A percentile compares a stretch with the other conserved stretches of the same genome.
These are phyloP conservation scores for Parastagonospora avenae DNA, from an alignment of 2,329 filamentous ascomycete species.

Conservation along the genomic window DNA sequence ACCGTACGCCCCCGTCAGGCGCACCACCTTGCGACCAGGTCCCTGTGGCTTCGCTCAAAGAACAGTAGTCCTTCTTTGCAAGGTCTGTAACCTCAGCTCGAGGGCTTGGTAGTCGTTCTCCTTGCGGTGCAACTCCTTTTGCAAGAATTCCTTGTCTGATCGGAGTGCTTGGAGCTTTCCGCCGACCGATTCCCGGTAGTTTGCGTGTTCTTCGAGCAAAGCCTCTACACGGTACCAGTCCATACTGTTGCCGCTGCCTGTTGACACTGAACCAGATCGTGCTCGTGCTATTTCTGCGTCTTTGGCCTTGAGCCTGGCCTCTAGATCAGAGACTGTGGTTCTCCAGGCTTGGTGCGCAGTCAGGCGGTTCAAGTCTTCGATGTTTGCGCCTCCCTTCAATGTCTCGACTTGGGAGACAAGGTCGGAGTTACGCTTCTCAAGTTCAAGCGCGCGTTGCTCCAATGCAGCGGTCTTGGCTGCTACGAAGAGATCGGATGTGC, in stretches of 20 bases:
- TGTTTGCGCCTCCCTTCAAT: conserved; percentile 31
- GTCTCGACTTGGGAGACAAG: conserved; percentile 37
- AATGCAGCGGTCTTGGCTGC: conserved; percentile 50
- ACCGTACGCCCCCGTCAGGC: too few species aligned
- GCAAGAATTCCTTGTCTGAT: conserved; percentile 48
- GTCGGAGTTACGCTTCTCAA: conserved; percentile 48
- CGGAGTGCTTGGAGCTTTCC: conserved; percentile 45
- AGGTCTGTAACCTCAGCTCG: conserved; percentile 43
- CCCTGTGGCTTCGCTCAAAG: conserved; percentile 2
- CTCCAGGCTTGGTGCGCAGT: conserved; percentile 46
- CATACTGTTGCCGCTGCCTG: conserved; percentile 8
- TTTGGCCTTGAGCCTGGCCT: conserved; percentile 36
- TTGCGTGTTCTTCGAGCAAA: conserved; percentile 48
- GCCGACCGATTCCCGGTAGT: conserved; percentile 46
- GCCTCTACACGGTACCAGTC: conserved; percentile 46
- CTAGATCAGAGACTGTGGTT: conserved; percentile 35
- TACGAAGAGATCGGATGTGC: conserved; percentile 49
- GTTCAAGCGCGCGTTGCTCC: conserved; percentile 50
- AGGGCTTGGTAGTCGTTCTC: conserved; percentile 48
- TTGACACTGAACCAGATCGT: conserved; percentile 3
- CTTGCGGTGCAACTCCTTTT: conserved; percentile 45
- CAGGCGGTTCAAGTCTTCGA: conserved; percentile 41
- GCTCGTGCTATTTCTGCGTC: conserved; percentile 35
- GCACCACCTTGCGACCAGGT: neutral
- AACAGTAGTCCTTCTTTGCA: conserved; percentile 31